A percentile compares a stretch with the other conserved stretches of the same genome.
These are phyloP conservation scores for Umbellularia californica DNA, from an alignment of 164 flowering plant genomes.

Conservation along the genomic window DNA sequence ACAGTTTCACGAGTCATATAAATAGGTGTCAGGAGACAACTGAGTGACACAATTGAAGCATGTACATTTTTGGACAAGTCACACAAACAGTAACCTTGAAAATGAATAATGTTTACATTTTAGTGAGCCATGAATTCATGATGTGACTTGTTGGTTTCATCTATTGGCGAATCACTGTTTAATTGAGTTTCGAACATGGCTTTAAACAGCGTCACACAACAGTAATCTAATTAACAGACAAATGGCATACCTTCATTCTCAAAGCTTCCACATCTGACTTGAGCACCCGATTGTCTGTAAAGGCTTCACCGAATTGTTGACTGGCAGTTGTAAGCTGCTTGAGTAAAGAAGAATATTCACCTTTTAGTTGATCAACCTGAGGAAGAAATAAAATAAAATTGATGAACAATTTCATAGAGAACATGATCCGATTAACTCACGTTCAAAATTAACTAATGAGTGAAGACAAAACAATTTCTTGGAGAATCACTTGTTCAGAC, in stretches of 20 bases:
- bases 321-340: slow-evolving; percentile 55
- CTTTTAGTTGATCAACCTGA: slow-evolving; percentile 63
- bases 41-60: no score
- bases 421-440: neutral
- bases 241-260: slow-evolving; percentile 56
- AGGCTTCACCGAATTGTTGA: slow-evolving; percentile 58
- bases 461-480: neutral
- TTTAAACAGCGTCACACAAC: neutral
- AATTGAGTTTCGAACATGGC: neutral
- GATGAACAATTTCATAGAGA: neutral
- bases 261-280: slow-evolving; percentile 76
- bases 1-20: no score
- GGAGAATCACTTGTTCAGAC: neutral
- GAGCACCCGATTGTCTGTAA: slow-evolving; percentile 57
- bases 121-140: neutral
- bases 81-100: neutral
- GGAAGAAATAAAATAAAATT: neutral
- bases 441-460: neutral
- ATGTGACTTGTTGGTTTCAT: neutral
- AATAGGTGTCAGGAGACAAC: no score
- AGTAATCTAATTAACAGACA: neutral
- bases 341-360: slow-evolving; percentile 49
- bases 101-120: neutral
- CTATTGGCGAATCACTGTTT: neutral
- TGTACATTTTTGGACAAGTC: neutral